Evolutionary conservation across 208 protist species (phyloP), one percentile per base, ranked within the genome.

Genomic region (Wallacemonas sp.): DNA sequence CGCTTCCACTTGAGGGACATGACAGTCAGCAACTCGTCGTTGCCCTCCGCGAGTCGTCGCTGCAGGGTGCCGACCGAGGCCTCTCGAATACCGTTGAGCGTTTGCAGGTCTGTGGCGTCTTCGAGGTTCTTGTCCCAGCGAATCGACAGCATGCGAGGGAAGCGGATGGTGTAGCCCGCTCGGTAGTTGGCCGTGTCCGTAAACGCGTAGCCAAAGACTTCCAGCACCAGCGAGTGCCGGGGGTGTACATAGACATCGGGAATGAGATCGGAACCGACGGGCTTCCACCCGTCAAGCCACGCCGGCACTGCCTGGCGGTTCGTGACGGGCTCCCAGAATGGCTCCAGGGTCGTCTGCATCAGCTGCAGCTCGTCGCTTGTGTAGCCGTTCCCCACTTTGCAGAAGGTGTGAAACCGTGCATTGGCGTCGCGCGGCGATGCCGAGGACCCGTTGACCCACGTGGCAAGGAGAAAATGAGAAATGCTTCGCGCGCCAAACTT

Each of bases 311-410:
- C 54, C 32, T 62, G 48, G 4, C 70, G 44, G 26, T 75, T 65
- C 16, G 72, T 48, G 50, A 52, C 74, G 29, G 31, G 63, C 48
- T 82, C 76, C 75, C 67, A 90, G 49, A 87, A 66, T 8, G 62
- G 57, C 38, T 88, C 76, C 18, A 89, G 52, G 12, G 57, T 31
- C 14, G 48, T 54, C 23, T 81, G 70, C 3, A 87, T 69, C 12
- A 48, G 16, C 10, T 38, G 22, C 20, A 91, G 70, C 52, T 89
- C 85, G 48, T 70, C 65, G 32, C 68, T 73, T 16, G 67, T 85
- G 68, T 88, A 89, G 29, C 82, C 82, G 48, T 67, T 87, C n/a
- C 77, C 82, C 1, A 91, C 76, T 42, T 87, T 87, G 63, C 76
- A 87, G 54, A 89, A 76, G 23, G 82, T 86, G 57, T 79, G 74